phyloP scores from a whole-genome alignment of 116 monocot species.

The Posidonia oceanica region DNA sequence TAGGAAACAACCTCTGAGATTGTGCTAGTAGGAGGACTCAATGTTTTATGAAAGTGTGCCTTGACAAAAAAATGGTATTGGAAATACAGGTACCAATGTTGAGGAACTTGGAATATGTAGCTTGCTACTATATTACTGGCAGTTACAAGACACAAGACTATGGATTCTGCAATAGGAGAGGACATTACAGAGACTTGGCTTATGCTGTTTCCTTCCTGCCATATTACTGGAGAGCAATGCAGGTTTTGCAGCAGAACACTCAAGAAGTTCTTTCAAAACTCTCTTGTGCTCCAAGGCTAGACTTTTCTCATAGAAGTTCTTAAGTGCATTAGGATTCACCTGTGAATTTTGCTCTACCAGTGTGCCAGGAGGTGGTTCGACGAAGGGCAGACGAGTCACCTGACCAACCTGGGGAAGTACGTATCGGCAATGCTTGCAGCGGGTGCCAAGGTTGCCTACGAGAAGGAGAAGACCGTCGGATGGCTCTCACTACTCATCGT shows the following conservation, averaged over 20 bases:
- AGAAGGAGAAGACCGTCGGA: slow-evolving; percentile 39
- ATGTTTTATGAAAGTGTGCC: too few relatives aligned
- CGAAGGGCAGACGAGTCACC: slow-evolving; percentile 57
- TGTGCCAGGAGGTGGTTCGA: slow-evolving; percentile 81
- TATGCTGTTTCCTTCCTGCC: slow-evolving; percentile 91
- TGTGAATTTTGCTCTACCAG: slow-evolving; percentile 7
- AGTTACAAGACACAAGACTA: slow-evolving; percentile 85
- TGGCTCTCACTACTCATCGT: slow-evolving; percentile 44
- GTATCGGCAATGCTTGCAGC: slow-evolving; percentile 78
- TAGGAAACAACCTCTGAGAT: too few relatives aligned
- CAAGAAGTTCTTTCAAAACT: too few relatives aligned
- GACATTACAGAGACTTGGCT: slow-evolving; percentile 55
- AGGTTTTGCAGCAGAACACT: slow-evolving; percentile 27
- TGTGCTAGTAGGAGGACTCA: too few relatives aligned
- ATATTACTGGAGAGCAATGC: slow-evolving; percentile 96
- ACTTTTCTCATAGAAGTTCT: too few relatives aligned
- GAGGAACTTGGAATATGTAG: slow-evolving; percentile 68
- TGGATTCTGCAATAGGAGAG: slow-evolving; percentile 54
- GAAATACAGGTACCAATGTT: slow-evolving; percentile 56
- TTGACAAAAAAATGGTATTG: not conserved
- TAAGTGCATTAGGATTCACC: not conserved
- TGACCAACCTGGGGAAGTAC: slow-evolving; percentile 70
- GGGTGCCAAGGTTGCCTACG: slow-evolving; percentile 62
- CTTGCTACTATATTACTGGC: slow-evolving; percentile 92
- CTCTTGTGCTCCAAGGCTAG: too few relatives aligned